Evolutionary conservation across 2,329 filamentous ascomycete species (phyloP), one percentile per base, ranked within the genome.

Genomic region (Tolypocladium pustulatum): DNA sequence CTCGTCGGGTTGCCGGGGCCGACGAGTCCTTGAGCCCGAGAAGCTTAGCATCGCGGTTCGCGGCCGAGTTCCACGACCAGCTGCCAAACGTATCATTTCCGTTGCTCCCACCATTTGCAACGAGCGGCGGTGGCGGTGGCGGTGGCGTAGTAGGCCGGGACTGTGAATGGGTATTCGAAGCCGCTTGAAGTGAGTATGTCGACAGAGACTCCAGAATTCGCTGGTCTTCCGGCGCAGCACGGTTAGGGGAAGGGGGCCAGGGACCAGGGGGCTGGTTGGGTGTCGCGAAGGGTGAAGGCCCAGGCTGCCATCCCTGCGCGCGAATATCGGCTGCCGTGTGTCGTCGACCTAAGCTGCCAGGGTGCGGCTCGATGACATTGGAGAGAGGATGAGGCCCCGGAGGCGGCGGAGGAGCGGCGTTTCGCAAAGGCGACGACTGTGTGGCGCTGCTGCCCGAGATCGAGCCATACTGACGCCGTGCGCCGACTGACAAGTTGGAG

Each of bases 251-350:
- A 3, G 81, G 74, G 0, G 82, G 81, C 78, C 81, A 84, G 17
- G 77, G 76, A 3, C 74, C 71, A 0, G 79, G 76, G 10, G 78
- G 72, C 2, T 77, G 73, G 13, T 85, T 85, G 4, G 87, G 86
- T 9, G 82, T 79, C 68, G 85, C 61, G 41, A 68, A 89, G 13
- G 87, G 89, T 6, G 87, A 88, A 32, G 83, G 79, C 49, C 62
- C 64, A 9, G 79, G 79, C 62, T 86, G 87, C 85, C 89, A 93
- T 41, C 88, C 90, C 69, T 91, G 88, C 66, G 92, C 88, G 57
- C 94, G 87, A 65, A 99, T 97, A 70, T 99, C 94, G 60, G 94
- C 94, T 43, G 92, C 93, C 1, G 94, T 99, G 73, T 99, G 94
- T 61, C 93, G 85, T 62, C 93, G 86, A 52, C 86, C 83, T 54